Evolutionary conservation across 1,284 basidiomycete species (phyloP).

Genomic region (Ceratobasidium sp.): DNA sequence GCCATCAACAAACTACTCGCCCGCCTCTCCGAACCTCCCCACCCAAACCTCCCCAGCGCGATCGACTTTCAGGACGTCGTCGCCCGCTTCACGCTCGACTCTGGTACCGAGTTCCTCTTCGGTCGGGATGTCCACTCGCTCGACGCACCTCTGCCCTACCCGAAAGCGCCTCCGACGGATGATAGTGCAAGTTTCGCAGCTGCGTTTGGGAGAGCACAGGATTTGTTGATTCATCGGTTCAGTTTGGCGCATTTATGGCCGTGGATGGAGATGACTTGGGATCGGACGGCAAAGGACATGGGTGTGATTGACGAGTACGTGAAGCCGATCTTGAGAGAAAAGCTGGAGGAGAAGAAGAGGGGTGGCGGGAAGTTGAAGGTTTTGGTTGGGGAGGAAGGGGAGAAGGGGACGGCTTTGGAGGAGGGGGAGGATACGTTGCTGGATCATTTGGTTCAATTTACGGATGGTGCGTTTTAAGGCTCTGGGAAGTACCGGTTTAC

Average conservation of each 20-base stretch:
- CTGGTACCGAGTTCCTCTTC: constrained; percentile 46
- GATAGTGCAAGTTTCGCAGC: constrained; percentile 36
- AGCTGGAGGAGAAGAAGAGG: constrained; percentile 33
- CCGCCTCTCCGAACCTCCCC: constrained; percentile 20
- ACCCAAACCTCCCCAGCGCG: neutral
- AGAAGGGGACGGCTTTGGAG: constrained; percentile 32
- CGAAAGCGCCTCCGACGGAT: neutral
- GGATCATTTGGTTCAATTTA: constrained; percentile 44
- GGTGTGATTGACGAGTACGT: constrained; percentile 37
- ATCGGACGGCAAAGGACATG: constrained; percentile 33
- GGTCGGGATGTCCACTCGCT: constrained; percentile 41
- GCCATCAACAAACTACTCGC: constrained; percentile 45
- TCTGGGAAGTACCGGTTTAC: no score
- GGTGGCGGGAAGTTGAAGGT: neutral
- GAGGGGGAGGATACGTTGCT: constrained; percentile 39
- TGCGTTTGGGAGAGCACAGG: constrained; percentile 39
- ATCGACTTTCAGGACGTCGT: constrained; percentile 41
- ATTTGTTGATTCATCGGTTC: constrained; percentile 1
- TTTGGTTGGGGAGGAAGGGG: neutral
- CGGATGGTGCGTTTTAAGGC: constrained; percentile 40
- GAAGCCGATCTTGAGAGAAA: constrained; percentile 39
- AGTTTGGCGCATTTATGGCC: constrained; percentile 35
- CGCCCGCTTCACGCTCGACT: constrained; percentile 44
- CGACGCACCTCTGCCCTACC: constrained; percentile 40
- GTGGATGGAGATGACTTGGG: constrained; percentile 40